Conservation (phyloP, 208 protist genomes). For the Angomonas deanei region DNA sequence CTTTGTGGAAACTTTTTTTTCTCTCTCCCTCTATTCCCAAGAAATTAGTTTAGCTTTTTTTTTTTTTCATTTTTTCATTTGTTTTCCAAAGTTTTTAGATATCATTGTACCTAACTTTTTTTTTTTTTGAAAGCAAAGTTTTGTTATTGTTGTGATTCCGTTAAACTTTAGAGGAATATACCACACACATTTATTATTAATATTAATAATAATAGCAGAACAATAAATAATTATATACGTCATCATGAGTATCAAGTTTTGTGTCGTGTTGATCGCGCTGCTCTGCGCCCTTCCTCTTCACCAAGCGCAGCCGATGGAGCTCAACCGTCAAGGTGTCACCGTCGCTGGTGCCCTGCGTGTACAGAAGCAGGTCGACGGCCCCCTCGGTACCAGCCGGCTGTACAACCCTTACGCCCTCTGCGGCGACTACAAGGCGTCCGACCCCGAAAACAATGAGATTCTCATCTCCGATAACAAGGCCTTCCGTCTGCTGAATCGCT, state of each 20-base stretch:
- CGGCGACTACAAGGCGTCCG: slow-evolving; percentile 14
- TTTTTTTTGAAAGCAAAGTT: no score
- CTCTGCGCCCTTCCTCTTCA: no score
- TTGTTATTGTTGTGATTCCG: background rate
- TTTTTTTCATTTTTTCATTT: slow-evolving; percentile 12
- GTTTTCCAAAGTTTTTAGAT: background rate
- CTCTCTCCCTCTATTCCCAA: background rate
- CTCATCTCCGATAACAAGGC: slow-evolving; percentile 23
- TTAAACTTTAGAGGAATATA: background rate
- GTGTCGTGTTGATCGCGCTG: background rate
- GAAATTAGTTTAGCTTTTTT: background rate
- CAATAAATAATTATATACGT: no score
- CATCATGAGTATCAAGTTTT: background rate
- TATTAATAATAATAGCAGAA: background rate
- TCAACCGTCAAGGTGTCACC: slow-evolving; percentile 17
- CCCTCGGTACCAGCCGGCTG: slow-evolving; percentile 22
- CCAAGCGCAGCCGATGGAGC: slow-evolving; percentile 1
- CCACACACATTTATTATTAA: background rate
- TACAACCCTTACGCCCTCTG: slow-evolving; percentile 32
- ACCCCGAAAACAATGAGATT: slow-evolving; percentile 16
- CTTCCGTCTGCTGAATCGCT: slow-evolving; percentile 40
- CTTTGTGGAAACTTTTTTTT: slow-evolving; percentile 4
- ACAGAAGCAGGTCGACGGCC: slow-evolving; percentile 21
- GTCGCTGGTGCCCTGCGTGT: slow-evolving; percentile 21
- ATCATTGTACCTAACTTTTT: background rate